Evolutionary conservation across 305 asterid genomes (phyloP).

Genomic region (Petunia hybrid): DNA sequence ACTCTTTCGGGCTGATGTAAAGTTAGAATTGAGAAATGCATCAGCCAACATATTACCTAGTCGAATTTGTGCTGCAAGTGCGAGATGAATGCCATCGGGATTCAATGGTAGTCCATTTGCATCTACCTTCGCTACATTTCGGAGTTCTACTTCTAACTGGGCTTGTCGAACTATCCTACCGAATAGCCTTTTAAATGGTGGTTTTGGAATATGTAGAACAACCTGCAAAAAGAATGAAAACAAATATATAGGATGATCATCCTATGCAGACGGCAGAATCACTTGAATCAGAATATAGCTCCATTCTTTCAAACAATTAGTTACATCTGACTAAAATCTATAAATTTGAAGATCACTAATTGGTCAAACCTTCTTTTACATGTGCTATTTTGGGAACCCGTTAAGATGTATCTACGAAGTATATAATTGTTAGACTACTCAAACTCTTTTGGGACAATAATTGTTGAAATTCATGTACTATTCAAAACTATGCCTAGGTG

Average conservation of each 20-base stretch:
- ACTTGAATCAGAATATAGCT: neutral
- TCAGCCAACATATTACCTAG: slow-evolving; percentile 27
- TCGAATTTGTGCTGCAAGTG: slow-evolving; percentile 21
- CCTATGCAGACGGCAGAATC: no score
- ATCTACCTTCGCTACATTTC: slow-evolving; percentile 24
- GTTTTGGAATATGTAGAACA: slow-evolving; percentile 13
- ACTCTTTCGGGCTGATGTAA: neutral
- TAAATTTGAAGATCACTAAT: no score
- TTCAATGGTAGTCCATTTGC: slow-evolving; percentile 20
- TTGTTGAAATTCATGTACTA: no score
- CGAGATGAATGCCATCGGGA: slow-evolving; percentile 31
- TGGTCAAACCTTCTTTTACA: no score
- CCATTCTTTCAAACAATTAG: no score
- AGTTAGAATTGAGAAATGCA: slow-evolving; percentile 22
- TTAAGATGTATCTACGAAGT: no score
- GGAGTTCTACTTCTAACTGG: slow-evolving; percentile 18
- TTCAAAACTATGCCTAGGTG: no score
- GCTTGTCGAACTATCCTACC: slow-evolving; percentile 27
- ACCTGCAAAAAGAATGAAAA: neutral
- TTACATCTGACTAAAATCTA: no score
- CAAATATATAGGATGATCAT: neutral
- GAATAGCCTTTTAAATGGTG: slow-evolving; percentile 23
- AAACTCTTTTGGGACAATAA: no score
- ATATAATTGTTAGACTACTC: no score
- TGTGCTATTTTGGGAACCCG: no score